Base-by-base conservation (phyloP, 805 yeast species). In the Candida glaebosa region DNA sequence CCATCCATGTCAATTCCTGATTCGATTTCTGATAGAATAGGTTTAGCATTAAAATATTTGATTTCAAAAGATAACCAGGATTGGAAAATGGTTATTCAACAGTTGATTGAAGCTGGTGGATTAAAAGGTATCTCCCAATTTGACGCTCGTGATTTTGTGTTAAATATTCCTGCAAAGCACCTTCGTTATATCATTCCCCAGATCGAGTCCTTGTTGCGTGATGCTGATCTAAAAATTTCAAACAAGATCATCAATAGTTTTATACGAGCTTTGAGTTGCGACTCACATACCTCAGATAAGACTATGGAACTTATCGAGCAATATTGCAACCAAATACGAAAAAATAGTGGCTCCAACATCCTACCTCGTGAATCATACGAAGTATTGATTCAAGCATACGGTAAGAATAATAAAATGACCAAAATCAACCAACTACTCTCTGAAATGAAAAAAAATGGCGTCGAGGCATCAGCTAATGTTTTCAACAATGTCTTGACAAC, bases 401-500 rank as follows among this genome's bases (percentile, higher is more conserved):
- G 78, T 26, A 72, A 75, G 50, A 46, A 45, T 16, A 54, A 52
- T 22, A 53, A 70, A 39, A 47, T 77, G 34, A 56, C 47, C 1
- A 64, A 62, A 35, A 69, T 78, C 36, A 69, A 75, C 39, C 39
- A 51, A 2, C 53, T 60, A 20, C 48, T 76, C 30, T 39, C 47
- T 2, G 65, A 65, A 44, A 72, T 78, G 72, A 59, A 61, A 30
- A 43, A 45, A 4, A 36, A 32, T 3, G 69, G 64, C 1, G 43
- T 76, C 3, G 63, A 62, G 32, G 80, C 81, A 3, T 63, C 73
- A 12, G 56, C 67, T 3, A 53, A 58, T 3, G 63, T 81, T 1
- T 81, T 79, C 48, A 72, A 83, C 3, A 76, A 78, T 31, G 69
- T 84, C 5, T 54, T 87, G 32, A 81, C 82, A 45, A 70, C 86